Percentiles rank a stretch among this genome's conserved stretches.
Conservation (phyloP, 192 early-diverging fungal genomes). For the Entomortierella lignicola region DNA sequence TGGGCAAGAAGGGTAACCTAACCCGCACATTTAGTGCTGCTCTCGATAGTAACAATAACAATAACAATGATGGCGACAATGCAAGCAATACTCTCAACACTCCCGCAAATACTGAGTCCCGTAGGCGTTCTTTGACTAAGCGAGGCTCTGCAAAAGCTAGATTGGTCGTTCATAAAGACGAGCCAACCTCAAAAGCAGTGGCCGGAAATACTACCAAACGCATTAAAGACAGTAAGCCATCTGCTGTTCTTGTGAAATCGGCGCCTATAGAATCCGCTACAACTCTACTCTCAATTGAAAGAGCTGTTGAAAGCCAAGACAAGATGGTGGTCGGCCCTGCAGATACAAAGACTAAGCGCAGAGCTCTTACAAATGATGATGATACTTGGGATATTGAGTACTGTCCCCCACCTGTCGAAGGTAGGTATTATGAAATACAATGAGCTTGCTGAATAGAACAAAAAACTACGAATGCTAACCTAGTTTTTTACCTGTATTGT, state of each 20-base stretch:
- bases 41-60: slow-evolving; percentile 13
- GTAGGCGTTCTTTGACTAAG: slow-evolving; percentile 35
- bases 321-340: slow-evolving; percentile 40
- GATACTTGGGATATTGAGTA: slow-evolving; percentile 41
- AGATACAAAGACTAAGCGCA: slow-evolving; percentile 26
- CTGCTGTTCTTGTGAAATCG: slow-evolving; percentile 6
- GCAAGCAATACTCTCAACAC: neutral
- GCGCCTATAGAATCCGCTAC: slow-evolving; percentile 31
- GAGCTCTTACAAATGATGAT: slow-evolving; percentile 36
- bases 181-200: neutral
- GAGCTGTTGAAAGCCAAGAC: slow-evolving; percentile 29
- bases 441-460: neutral
- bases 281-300: slow-evolving; percentile 35
- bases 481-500: neutral
- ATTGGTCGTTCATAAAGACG: slow-evolving; percentile 34
- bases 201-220: neutral
- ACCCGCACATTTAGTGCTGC: slow-evolving; percentile 36
- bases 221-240: neutral
- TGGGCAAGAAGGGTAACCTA: slow-evolving; percentile 15
- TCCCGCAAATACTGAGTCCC: neutral
- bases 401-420: slow-evolving; percentile 32
- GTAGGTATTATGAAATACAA: neutral
- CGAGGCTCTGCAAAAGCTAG: slow-evolving; percentile 48
- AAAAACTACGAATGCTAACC: neutral
- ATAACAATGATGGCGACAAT: neutral